Percentiles rank a stretch among this genome's conserved stretches.
These are phyloP conservation scores for Limonium bicolor DNA, from an alignment of 148 eudicot genomes.

Conservation along the genomic window DNA sequence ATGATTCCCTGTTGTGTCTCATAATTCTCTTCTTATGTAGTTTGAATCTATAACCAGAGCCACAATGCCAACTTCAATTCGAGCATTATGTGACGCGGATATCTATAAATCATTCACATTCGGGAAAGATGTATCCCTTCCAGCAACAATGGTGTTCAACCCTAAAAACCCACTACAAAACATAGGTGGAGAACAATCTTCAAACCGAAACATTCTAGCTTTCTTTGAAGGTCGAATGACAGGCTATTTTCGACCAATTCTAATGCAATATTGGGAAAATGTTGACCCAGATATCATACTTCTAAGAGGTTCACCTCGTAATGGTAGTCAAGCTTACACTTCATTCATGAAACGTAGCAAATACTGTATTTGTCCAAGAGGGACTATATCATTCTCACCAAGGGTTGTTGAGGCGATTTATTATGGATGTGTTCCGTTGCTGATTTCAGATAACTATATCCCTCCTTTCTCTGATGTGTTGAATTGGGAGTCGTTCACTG, in stretches of 20 bases:
- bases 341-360: slow-evolving; percentile 53
- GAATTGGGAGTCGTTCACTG: slow-evolving; percentile 65
- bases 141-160: slow-evolving; percentile 35
- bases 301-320: slow-evolving; percentile 21
- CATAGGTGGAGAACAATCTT: slow-evolving; percentile 37
- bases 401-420: slow-evolving; percentile 63
- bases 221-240: slow-evolving; percentile 66
- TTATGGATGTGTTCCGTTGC: slow-evolving; percentile 56
- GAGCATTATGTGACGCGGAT: slow-evolving; percentile 66
- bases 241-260: slow-evolving; percentile 39
- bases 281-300: slow-evolving; percentile 39
- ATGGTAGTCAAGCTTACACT: slow-evolving; percentile 36
- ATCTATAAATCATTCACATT: slow-evolving; percentile 39
- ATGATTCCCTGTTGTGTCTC: not conserved
- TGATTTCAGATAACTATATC: slow-evolving; percentile 53
- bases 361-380: slow-evolving; percentile 59
- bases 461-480: slow-evolving; percentile 57
- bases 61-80: slow-evolving; percentile 31
- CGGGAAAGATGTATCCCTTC: slow-evolving; percentile 62
- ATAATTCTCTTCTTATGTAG: not conserved
- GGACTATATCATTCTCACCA: slow-evolving; percentile 50
- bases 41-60: slow-evolving; percentile 14
- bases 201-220: slow-evolving; percentile 33
- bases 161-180: slow-evolving; percentile 26
- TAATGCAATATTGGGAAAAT: slow-evolving; percentile 41